Evolutionary conservation across 768 basidiomycete genomes (phyloP).

Genomic region (Boletus pseudo-olivaceus): DNA sequence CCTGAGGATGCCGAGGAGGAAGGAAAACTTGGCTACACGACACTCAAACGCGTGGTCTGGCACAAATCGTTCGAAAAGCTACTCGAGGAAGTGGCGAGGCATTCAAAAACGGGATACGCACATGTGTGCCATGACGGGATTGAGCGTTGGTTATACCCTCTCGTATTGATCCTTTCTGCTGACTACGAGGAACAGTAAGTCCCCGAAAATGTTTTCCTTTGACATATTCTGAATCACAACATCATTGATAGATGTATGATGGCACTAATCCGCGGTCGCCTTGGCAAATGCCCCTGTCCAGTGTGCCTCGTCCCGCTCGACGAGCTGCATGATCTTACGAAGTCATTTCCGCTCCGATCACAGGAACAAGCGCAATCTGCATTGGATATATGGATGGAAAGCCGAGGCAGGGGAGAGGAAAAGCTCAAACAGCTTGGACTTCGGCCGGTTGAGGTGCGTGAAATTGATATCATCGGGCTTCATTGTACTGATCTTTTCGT

Average conservation of each 20-base stretch:
- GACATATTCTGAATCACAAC: too few relatives aligned
- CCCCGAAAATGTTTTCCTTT: neutral
- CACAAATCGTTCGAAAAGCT: slow-evolving; percentile 35
- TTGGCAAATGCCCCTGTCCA: slow-evolving; percentile 34
- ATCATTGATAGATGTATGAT: slow-evolving; percentile 39
- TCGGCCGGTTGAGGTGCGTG: too few relatives aligned
- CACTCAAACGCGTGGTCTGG: slow-evolving; percentile 37
- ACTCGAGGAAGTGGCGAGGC: slow-evolving; percentile 22
- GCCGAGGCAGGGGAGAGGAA: slow-evolving; percentile 16
- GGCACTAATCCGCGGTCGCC: slow-evolving; percentile 33
- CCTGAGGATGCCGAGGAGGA: slow-evolving; percentile 30
- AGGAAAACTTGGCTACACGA: slow-evolving; percentile 30
- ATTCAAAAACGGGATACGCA: slow-evolving; percentile 20
- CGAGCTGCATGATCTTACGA: slow-evolving; percentile 21
- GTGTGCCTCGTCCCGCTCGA: slow-evolving; percentile 34
- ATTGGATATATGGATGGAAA: neutral
- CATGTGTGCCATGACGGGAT: slow-evolving; percentile 27
- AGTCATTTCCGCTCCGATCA: slow-evolving; percentile 15
- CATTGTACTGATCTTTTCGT: too few relatives aligned
- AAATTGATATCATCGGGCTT: too few relatives aligned
- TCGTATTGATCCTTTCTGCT: slow-evolving; percentile 37
- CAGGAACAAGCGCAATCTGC: slow-evolving; percentile 11
- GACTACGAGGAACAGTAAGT: slow-evolving; percentile 47
- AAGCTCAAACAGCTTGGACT: slow-evolving; percentile 20
- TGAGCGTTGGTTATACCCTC: slow-evolving; percentile 30